Base-by-base conservation (phyloP, 441 rosid species). In the Arabidopsis lyrata region DNA sequence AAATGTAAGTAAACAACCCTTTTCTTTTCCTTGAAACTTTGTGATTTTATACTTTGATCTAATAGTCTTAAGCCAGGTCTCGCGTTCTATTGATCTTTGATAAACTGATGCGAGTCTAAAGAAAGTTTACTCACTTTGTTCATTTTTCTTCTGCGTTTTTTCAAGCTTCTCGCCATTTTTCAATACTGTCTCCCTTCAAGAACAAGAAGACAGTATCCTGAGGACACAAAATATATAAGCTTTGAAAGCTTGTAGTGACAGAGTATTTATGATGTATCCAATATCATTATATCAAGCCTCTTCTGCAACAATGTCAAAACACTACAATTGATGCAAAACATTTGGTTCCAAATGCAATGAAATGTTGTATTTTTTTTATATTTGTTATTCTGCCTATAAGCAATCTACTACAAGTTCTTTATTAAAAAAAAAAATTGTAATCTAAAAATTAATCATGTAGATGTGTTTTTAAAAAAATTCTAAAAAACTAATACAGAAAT, bases 131-230 rank as follows among this genome's bases (percentile, higher is more conserved):
- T 35, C 16, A 47, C 20, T 42, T 35, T 38, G 10, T 68, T 57
- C 42, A 36, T 47, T 38, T 68, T 24, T 67, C 16, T 70, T 63
- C 6, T 55, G 18, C n/a, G 12, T 1, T 4, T 35, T 49, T 54
- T 79, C 77, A 89, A 95, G 98, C 92, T 78, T 91, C 92, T 65
- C 98, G 93, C 75, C 84, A 83, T 50, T 92, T 95, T 83, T 88
- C 97, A 36, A 70, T 92, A 73, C 66, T 91, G 73, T 90, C 96
- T 14, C 95, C 99, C 3, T 95, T 95, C 83, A 86, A 92, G 79
- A 92, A 87, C 86, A 95, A 92, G 92, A 85, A 57, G 60, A 80
- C 74, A 49, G 90, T 84, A 63, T 89, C 88, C 1, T 70, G 52
- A 70, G 47, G 41, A 44, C 29, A 36, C 6, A 24, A 16, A 50